These are phyloP conservation scores for Sergeia podlipaevii DNA, from an alignment of 208 protist species.

Conservation along the genomic window DNA sequence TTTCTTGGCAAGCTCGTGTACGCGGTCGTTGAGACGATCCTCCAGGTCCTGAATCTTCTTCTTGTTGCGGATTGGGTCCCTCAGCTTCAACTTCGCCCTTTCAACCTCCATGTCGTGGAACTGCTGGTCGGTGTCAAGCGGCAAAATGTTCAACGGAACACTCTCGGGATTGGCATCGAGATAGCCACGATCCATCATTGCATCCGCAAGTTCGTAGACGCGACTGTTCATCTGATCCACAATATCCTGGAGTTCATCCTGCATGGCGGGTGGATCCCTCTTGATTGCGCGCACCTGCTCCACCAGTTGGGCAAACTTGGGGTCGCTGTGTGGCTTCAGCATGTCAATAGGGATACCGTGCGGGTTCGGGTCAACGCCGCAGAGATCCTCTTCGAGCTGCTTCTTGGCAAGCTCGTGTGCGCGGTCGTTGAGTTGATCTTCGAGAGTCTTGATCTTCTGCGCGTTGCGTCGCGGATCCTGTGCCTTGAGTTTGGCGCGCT, in stretches of 20 bases:
- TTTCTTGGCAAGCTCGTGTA: conserved; percentile 41
- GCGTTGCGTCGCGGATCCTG: conserved; percentile 49
- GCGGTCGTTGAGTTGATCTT: conserved; percentile 66
- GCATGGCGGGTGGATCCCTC: conserved; percentile 16
- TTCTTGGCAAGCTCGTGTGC: conserved; percentile 38
- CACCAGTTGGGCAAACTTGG: conserved; percentile 12
- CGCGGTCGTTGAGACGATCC: conserved; percentile 31
- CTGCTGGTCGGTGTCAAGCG: conserved; percentile 24
- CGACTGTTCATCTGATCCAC: conserved; percentile 14
- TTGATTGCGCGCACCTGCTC: neutral
- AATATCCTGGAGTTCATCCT: conserved; percentile 1
- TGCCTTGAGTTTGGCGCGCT: conserved; percentile 61
- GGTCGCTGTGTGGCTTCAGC: conserved; percentile 11
- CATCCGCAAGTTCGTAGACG: conserved; percentile 29
- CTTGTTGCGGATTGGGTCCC: conserved; percentile 46
- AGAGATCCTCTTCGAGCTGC: conserved; percentile 8
- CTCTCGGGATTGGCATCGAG: conserved; percentile 24
- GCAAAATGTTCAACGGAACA: conserved; percentile 27
- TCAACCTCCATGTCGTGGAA: conserved; percentile 37
- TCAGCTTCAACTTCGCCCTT: conserved; percentile 51
- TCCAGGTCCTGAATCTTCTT: conserved; percentile 39
- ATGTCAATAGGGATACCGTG: conserved; percentile 17
- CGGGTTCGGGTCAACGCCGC: conserved; percentile 17
- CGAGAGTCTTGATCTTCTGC: conserved; percentile 49
- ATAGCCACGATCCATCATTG: conserved; percentile 31